Evolutionary conservation across 352 stramenopile species (phyloP).

Genomic region (Pythium dissimile): DNA sequence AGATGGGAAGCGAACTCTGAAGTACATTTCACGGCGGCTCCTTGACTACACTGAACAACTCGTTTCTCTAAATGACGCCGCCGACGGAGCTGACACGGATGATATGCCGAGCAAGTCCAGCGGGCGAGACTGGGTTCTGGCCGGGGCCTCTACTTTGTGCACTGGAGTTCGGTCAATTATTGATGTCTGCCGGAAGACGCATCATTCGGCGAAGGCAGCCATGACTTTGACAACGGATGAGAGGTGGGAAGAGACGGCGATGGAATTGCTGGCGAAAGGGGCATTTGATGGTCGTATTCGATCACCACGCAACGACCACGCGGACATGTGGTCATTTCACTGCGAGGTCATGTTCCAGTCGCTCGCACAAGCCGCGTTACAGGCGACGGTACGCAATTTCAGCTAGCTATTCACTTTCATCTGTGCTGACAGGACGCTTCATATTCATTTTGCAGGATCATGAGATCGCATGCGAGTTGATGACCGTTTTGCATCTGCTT

Average conservation of each 20-base stretch:
- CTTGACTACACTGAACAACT: constrained; percentile 21
- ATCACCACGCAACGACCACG: neutral
- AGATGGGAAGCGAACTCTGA: constrained; percentile 48
- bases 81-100: neutral
- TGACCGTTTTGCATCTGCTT: constrained; percentile 37
- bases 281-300: constrained; percentile 3
- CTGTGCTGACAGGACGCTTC: neutral
- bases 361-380: neutral
- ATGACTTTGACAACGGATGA: too few relatives aligned
- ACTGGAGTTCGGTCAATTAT: constrained; percentile 18
- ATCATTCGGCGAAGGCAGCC: neutral
- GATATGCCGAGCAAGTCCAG: neutral
- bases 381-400: constrained; percentile 6
- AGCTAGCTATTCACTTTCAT: neutral
- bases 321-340: constrained; percentile 1
- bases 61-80: constrained; percentile 1
- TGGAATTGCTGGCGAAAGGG: constrained; percentile 22
- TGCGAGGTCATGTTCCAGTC: constrained; percentile 14
- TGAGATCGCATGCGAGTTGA: constrained; percentile 39
- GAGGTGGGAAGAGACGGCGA: constrained; percentile 10
- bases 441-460: constrained; percentile 30
- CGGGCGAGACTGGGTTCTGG: constrained; percentile 5
- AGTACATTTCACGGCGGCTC: constrained; percentile 35
- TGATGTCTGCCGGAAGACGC: constrained; percentile 7
- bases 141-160: constrained; percentile 9